A percentile compares a stretch with the other conserved stretches of the same genome.
Conservation (phyloP, 192 early-diverging fungal species). For the Podila minutissima region DNA sequence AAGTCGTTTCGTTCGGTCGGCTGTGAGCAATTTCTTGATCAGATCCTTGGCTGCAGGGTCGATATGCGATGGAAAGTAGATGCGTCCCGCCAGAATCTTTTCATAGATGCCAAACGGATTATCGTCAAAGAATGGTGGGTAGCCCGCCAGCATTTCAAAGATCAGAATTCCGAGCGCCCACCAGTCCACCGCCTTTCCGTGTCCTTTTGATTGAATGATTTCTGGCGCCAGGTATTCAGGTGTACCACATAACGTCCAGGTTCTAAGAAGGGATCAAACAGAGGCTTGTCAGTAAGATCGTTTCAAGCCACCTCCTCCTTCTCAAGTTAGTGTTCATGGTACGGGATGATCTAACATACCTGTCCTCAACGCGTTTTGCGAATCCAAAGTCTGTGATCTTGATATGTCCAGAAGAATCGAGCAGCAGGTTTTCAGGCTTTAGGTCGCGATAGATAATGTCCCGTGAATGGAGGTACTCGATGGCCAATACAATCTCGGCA, state of each 20-base stretch:
- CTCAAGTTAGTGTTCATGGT: neutral
- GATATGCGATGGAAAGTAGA: conserved; percentile 88
- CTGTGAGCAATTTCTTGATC: conserved; percentile 85
- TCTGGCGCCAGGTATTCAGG: conserved; percentile 98
- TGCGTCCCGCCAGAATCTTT: conserved; percentile 88
- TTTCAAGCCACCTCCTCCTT: too few species aligned
- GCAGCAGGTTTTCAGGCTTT: conserved; percentile 95
- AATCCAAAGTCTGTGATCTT: conserved; percentile 94
- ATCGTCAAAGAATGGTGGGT: conserved; percentile 95
- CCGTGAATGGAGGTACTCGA: conserved; percentile 93
- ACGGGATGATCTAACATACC: conserved; percentile 69
- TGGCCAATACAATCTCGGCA: conserved; percentile 88
- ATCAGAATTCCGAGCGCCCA: conserved; percentile 94
- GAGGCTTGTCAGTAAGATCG: too few species aligned
- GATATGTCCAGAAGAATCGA: conserved; percentile 95
- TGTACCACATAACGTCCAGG: conserved; percentile 96
- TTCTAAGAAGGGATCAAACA: conserved; percentile 45
- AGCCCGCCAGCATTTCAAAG: conserved; percentile 91
- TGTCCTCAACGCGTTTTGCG: conserved; percentile 83
- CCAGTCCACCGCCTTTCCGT: conserved; percentile 97
- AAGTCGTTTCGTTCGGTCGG: conserved; percentile 88
- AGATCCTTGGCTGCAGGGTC: conserved; percentile 84
- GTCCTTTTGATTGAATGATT: conserved; percentile 85
- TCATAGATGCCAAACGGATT: conserved; percentile 95
- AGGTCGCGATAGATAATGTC: conserved; percentile 90